Evolutionary conservation across 768 basidiomycete species (phyloP), one percentile per base, ranked within the genome.

Genomic region (Kwoniella newhampshirensis): DNA sequence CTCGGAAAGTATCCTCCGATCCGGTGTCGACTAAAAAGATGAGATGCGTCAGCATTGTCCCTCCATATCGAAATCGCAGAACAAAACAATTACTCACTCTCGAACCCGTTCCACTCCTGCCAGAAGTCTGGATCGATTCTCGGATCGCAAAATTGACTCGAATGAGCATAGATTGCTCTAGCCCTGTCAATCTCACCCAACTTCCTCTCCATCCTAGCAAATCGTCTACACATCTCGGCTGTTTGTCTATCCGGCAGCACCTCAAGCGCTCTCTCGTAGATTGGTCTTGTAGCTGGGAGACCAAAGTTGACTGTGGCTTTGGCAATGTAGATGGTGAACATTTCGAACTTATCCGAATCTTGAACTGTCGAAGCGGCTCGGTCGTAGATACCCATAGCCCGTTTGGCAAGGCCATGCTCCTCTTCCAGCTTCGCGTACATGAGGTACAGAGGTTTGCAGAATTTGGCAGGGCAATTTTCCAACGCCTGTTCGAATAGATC

Each of bases 141-240:
- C 12, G 94, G 94, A 74, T 98, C 94, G 76, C 94, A 99, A 82
- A 99, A 98, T 71, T 99, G 96, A 18, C 90, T 91, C 0, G 96
- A 94, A 72, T 98, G 94, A 1, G 92, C 94, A 66, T 94, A 98
- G 64, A 98, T 88, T 1, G 92, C 88, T 46, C 96, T 85, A 12
- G 96, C 96, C 23, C 96, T 84, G 79, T 99, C 96, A 76, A 99
- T 98, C 80, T 99, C 96, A 51, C 96, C 96, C 32, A 99, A 85
- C 75, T 99, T 99, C 66, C 94, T 87, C 77, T 99, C 96, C 68
- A 99, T 84, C 30, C 85, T 83, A 3, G 96, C 94, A 75, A 98
- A 99, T 42, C 92, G 89, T 20, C 97, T 81, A 75, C 93, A 97
- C 91, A 98, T 97, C 76, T 93, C 88, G 18, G 94, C 92, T 0